These are phyloP conservation scores for Cutaneotrichosporon sp. DNA, from an alignment of 1,284 basidiomycete species.

Conservation along the genomic window DNA sequence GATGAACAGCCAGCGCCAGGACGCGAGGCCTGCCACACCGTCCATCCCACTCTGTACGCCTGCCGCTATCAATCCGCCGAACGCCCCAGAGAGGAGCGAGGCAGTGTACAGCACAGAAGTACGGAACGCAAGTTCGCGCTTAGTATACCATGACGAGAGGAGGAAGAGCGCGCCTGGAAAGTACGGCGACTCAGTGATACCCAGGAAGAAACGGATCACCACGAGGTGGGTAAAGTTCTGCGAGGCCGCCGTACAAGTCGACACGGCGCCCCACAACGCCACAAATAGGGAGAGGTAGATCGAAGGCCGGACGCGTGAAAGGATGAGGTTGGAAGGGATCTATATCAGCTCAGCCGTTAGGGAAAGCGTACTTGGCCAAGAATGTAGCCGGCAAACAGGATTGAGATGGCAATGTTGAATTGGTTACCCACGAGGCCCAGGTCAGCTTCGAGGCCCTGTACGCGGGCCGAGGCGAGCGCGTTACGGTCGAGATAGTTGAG, in stretches of 20 bases:
- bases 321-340: conserved; percentile 26
- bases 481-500: conserved; percentile 48
- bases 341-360: not conserved
- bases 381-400: conserved; percentile 50
- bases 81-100: conserved; percentile 32
- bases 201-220: conserved; percentile 39
- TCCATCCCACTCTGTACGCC: conserved; percentile 28
- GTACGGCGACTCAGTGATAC: conserved; percentile 35
- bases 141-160: conserved; percentile 30
- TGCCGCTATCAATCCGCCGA: conserved; percentile 36
- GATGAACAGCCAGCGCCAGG: conserved; percentile 27
- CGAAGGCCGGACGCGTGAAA: conserved; percentile 23
- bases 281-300: conserved; percentile 26
- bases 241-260: conserved; percentile 15
- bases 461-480: conserved; percentile 33
- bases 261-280: conserved; percentile 21
- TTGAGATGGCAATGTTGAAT: conserved; percentile 43
- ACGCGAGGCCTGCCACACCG: conserved; percentile 16
- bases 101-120: conserved; percentile 29
- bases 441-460: conserved; percentile 30
- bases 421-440: conserved; percentile 36
- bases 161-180: conserved; percentile 34
- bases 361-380: conserved; percentile 32
- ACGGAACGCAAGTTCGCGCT: conserved; percentile 23
- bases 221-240: conserved; percentile 22